Conservation (phyloP, 495 filamentous ascomycete genomes). For the Neurospora sp. region DNA sequence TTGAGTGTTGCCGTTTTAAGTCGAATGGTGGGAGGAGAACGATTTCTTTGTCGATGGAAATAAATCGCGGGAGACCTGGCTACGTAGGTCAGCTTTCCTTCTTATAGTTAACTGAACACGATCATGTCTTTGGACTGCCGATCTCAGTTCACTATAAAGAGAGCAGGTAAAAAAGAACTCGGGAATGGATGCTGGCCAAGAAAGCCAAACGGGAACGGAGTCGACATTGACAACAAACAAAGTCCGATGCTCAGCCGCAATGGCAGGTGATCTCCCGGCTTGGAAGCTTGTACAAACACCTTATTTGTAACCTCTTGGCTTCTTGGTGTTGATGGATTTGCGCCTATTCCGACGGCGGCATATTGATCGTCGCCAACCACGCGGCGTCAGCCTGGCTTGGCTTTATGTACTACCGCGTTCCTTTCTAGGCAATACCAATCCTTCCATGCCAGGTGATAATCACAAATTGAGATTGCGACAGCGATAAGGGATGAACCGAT, state of each 20-base stretch:
- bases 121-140: not conserved
- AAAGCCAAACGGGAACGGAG: not conserved
- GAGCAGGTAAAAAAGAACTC: not conserved
- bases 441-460: no score
- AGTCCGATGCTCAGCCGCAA: not conserved
- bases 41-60: no score
- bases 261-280: not conserved
- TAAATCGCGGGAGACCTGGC: no score
- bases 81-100: no score
- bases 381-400: not conserved
- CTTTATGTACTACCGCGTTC: not conserved
- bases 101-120: not conserved
- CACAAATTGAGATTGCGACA: not conserved
- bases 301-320: constrained; percentile 3
- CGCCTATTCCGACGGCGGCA: not conserved
- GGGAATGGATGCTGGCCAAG: not conserved
- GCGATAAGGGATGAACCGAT: not conserved
- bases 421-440: not conserved
- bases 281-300: constrained; percentile 1
- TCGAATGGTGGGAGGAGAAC: no score
- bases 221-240: no score
- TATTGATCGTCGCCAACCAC: not conserved
- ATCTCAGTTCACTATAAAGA: not conserved
- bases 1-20: not conserved
- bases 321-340: not conserved